These are phyloP conservation scores for Amoebophrya sp. DNA, from an alignment of 169 alveolate species.

Conservation along the genomic window DNA sequence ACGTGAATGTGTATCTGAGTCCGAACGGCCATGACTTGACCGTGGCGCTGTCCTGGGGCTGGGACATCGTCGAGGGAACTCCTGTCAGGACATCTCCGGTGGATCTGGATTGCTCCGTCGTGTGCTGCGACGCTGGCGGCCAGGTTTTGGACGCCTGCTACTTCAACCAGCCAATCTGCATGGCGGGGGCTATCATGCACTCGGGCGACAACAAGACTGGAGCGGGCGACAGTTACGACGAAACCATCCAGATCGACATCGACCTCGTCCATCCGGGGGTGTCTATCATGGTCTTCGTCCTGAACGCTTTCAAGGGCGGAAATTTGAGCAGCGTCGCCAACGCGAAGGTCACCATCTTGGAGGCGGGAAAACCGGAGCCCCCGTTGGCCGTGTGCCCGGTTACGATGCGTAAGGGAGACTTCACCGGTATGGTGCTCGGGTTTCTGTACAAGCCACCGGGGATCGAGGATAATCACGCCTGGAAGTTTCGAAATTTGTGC, in stretches of 20 bases:
- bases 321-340: neutral
- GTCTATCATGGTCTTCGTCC: neutral
- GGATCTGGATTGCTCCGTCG: neutral
- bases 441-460: neutral
- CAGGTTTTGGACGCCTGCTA: neutral
- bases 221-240: neutral
- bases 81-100: neutral
- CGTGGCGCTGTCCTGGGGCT: neutral
- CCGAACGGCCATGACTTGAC: neutral
- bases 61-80: neutral
- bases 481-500: neutral
- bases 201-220: neutral
- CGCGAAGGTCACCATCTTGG: neutral
- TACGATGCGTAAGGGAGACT: neutral
- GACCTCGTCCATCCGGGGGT: neutral
- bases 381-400: neutral
- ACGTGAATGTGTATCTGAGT: no score
- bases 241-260: neutral
- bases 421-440: neutral
- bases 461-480: neutral
- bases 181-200: neutral
- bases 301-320: neutral
- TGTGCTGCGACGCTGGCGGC: neutral
- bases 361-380: neutral
- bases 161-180: neutral